Evolutionary conservation across 1,284 basidiomycete species (phyloP), one percentile per base, ranked within the genome.

Genomic region (Leccinum fallax): DNA sequence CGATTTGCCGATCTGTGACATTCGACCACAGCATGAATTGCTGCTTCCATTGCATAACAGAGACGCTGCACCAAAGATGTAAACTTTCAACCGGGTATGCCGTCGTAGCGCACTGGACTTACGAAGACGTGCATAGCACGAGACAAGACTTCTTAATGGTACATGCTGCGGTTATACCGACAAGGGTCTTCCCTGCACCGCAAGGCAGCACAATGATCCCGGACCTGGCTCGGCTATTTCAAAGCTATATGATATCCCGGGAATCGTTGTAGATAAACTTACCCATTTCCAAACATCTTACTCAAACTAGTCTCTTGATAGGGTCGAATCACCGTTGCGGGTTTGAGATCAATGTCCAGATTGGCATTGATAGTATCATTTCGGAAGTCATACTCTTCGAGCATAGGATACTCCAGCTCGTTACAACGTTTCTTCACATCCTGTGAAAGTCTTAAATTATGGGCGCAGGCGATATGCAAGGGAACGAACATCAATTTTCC

Each of bases 251-350:
- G 24, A 54, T 51, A 28, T 58, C 10, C 24, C 4, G 7, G 19
- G 30, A 56, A 38, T 46, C 15, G 16, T 52, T 32, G 53, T 58
- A 32, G 51, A 40, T 40, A 16, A 13, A 72, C 84, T 61, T 72
- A 93, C 91, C 94, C 96, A 75, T 98, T 98, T 61, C 96, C 96
- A 76, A 98, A 98, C 96, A 98, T 98, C 78, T 98, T 98, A 66
- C 94, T 95, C 55, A 98, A 79, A 74, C 92, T 95, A 53, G 96
- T 98, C 78, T 98, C 96, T 77, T 98, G 96, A 77, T 98, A 98
- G 11, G 96, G 94, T 61, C 96, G 86, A 73, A 98, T 97, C 66
- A 95, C 91, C 0, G 96, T 98, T 56, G 94, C 92, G 3, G 96
- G 96, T 74, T 98, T 98, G 60, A 98, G 84, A 78, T 98, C 96